These are phyloP conservation scores for Aspergillus spinulosporus DNA, from an alignment of 2,329 filamentous ascomycete genomes.

Conservation along the genomic window DNA sequence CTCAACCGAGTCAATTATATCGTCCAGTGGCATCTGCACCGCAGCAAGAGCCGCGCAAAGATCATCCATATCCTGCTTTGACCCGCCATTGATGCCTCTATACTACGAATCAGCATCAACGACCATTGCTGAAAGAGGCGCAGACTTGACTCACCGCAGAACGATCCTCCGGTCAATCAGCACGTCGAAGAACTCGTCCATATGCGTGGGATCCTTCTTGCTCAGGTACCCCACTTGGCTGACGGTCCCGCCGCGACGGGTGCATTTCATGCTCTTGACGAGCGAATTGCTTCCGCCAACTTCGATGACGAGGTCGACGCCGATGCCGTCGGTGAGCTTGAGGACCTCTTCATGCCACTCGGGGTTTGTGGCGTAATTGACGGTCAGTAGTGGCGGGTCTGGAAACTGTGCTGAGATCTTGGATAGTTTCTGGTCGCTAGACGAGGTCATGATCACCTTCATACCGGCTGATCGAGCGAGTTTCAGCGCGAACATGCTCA, in stretches of 20 bases:
- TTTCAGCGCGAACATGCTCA: constrained; percentile 39
- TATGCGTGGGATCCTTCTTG: constrained; percentile 28
- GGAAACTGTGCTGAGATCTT: constrained; percentile 29
- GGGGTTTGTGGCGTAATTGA: constrained; percentile 35
- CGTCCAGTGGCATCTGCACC: constrained; percentile 28
- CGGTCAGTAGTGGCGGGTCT: constrained; percentile 18
- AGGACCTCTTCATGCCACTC: constrained; percentile 39
- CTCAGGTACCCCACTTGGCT: constrained; percentile 47
- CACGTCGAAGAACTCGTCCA: constrained; percentile 38
- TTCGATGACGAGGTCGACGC: constrained; percentile 43
- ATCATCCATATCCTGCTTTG: constrained; percentile 44
- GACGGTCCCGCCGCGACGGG: constrained; percentile 44
- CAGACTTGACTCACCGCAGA: constrained; percentile 27
- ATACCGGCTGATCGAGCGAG: constrained; percentile 35
- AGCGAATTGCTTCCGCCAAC: constrained; percentile 43
- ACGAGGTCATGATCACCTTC: constrained; percentile 41
- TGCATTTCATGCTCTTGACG: constrained; percentile 43
- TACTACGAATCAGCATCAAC: background rate
- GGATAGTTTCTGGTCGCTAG: constrained; percentile 37
- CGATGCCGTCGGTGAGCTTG: constrained; percentile 32
- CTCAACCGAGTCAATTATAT: constrained; percentile 43
- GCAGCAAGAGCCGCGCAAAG: constrained; percentile 38
- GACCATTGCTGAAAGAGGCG: too few species aligned
- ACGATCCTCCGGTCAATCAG: constrained; percentile 42
- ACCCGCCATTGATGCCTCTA: constrained; percentile 46